These are phyloP conservation scores for Thelephora terrestris DNA, from an alignment of 1,284 basidiomycete genomes.

Conservation along the genomic window DNA sequence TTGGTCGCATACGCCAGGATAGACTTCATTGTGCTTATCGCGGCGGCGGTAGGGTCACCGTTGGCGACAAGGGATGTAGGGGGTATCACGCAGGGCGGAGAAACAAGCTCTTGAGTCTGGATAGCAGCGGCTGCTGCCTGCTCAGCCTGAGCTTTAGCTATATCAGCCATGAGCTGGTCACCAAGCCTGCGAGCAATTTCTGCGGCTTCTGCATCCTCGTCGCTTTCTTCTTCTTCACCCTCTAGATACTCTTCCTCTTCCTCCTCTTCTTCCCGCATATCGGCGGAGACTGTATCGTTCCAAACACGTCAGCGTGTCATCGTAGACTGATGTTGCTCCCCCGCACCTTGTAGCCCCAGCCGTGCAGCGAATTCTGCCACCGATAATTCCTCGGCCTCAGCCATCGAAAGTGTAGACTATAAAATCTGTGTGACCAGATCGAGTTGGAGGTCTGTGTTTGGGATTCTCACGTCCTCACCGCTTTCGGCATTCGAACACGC, in stretches of 20 bases:
- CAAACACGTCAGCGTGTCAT: neutral
- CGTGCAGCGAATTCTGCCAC: too few species aligned
- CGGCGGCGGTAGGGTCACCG: conserved; percentile 27
- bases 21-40: conserved; percentile 47
- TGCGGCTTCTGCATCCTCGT: conserved; percentile 61
- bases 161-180: conserved; percentile 64
- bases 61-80: neutral
- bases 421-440: too few species aligned
- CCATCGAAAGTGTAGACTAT: too few species aligned
- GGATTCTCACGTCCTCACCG: too few species aligned
- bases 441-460: too few species aligned
- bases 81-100: conserved; percentile 3
- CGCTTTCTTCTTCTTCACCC: conserved; percentile 44
- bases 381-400: too few species aligned
- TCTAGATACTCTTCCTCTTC: conserved; percentile 33
- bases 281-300: neutral
- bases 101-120: neutral
- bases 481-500: too few species aligned
- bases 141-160: conserved; percentile 49
- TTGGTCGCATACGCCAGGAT: conserved; percentile 47
- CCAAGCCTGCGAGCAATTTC: conserved; percentile 59
- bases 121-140: conserved; percentile 12
- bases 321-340: neutral
- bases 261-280: conserved; percentile 25
- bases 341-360: too few species aligned